Conservation (phyloP, 345 rosid genomes). For the Rhizophora mangle region DNA sequence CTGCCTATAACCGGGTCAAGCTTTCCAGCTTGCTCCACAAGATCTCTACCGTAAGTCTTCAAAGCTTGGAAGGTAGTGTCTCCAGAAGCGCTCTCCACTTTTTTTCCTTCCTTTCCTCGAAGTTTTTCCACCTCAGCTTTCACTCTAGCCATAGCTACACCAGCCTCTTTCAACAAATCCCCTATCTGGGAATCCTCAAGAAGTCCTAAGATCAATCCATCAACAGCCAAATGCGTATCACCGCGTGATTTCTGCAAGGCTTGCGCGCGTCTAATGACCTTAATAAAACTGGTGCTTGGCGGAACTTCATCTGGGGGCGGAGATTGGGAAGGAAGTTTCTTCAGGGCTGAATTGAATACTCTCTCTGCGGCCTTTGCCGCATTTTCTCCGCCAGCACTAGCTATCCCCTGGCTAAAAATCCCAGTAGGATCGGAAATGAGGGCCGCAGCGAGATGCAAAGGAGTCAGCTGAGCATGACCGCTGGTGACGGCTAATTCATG, state of each 20-base stretch:
- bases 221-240: constrained; percentile 73
- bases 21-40: constrained; percentile 91
- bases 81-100: constrained; percentile 86
- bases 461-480: constrained; percentile 83
- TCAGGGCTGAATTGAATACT: constrained; percentile 62
- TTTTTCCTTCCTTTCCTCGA: constrained; percentile 80
- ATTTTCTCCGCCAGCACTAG: constrained; percentile 53
- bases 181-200: constrained; percentile 83
- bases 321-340: constrained; percentile 75
- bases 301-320: constrained; percentile 79
- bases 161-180: constrained; percentile 67
- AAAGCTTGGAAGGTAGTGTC: constrained; percentile 74
- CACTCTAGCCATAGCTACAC: constrained; percentile 45
- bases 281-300: constrained; percentile 63
- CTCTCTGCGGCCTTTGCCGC: constrained; percentile 61
- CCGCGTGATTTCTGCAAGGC: constrained; percentile 62
- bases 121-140: constrained; percentile 84
- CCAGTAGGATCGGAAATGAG: constrained; percentile 68
- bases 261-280: constrained; percentile 70
- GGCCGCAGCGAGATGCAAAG: constrained; percentile 71
- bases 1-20: constrained; percentile 91
- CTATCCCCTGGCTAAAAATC: constrained; percentile 61
- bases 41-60: constrained; percentile 87
- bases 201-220: constrained; percentile 68
- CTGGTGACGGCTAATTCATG: constrained; percentile 58